Evolutionary conservation across 2,329 filamentous ascomycete species (phyloP).

Genomic region (Ascosphaera acerosa): DNA sequence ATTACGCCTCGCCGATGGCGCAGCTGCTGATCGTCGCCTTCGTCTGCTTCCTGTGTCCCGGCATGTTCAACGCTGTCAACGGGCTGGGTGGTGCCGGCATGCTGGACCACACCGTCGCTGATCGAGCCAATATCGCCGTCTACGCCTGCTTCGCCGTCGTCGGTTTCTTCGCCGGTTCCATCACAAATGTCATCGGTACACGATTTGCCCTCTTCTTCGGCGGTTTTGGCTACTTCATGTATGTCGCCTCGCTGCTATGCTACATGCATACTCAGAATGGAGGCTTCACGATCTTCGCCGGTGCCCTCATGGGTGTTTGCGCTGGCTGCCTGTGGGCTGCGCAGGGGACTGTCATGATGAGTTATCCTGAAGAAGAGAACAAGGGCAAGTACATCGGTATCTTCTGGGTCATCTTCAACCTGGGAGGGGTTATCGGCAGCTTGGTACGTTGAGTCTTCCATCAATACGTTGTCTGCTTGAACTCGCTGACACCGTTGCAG

Average conservation of each 20-base stretch:
- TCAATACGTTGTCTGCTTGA: background rate
- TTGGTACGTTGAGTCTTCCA: slow-evolving; percentile 22
- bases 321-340: slow-evolving; percentile 26
- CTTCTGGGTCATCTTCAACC: slow-evolving; percentile 92
- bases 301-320: slow-evolving; percentile 24
- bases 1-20: slow-evolving; percentile 47
- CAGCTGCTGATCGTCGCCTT: slow-evolving; percentile 48
- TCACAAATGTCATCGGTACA: slow-evolving; percentile 21
- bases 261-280: slow-evolving; percentile 25
- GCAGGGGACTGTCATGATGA: slow-evolving; percentile 36
- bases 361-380: slow-evolving; percentile 53
- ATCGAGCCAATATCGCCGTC: slow-evolving; percentile 43
- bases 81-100: slow-evolving; percentile 41
- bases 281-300: slow-evolving; percentile 24
- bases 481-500: slow-evolving; percentile 6
- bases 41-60: slow-evolving; percentile 46
- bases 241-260: slow-evolving; percentile 23
- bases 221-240: slow-evolving; percentile 24
- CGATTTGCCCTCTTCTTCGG: slow-evolving; percentile 20
- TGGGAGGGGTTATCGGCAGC: slow-evolving; percentile 68
- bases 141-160: slow-evolving; percentile 46
- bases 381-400: slow-evolving; percentile 77
- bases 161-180: slow-evolving; percentile 34
- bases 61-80: slow-evolving; percentile 44
- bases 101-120: slow-evolving; percentile 30